Conservation (phyloP, 169 alveolate species). For the Perkinsus chesapeaki region DNA sequence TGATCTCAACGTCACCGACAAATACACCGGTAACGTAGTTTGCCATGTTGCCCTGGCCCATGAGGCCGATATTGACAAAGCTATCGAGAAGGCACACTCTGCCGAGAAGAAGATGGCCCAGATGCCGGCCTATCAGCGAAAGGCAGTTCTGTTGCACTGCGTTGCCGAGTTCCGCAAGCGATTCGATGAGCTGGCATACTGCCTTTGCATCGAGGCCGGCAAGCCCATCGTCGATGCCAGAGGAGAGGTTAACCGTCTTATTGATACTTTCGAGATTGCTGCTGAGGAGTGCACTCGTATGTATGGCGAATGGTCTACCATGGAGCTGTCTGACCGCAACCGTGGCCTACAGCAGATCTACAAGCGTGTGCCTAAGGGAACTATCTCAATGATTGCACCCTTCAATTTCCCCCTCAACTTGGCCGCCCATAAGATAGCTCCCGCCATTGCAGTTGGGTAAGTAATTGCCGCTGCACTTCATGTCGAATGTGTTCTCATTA, state of each 20-base stretch:
- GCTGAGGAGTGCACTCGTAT: background rate
- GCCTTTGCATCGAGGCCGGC: conserved; percentile 9
- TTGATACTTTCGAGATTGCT: background rate
- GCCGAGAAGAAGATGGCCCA: conserved; percentile 1
- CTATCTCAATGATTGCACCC: background rate
- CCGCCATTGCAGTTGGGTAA: background rate
- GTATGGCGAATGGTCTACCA: background rate
- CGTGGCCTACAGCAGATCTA: background rate
- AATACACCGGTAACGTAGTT: background rate
- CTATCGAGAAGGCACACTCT: background rate
- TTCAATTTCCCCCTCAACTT: conserved; percentile 7
- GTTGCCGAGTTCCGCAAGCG: conserved; percentile 3
- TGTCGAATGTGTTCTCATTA: background rate
- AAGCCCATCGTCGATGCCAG: conserved; percentile 5
- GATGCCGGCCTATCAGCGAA: background rate
- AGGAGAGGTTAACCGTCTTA: conserved; percentile 1
- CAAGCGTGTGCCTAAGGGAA: conserved; percentile 7
- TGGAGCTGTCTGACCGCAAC: background rate
- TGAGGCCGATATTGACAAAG: background rate
- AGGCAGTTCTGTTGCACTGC: conserved; percentile 3
- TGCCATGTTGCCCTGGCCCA: background rate
- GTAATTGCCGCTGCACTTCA: background rate
- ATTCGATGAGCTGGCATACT: background rate
- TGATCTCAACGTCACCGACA: background rate
- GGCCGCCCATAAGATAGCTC: conserved; percentile 3